Conservation (phyloP, 805 yeast genomes). For the Ogataea paraovalis region DNA sequence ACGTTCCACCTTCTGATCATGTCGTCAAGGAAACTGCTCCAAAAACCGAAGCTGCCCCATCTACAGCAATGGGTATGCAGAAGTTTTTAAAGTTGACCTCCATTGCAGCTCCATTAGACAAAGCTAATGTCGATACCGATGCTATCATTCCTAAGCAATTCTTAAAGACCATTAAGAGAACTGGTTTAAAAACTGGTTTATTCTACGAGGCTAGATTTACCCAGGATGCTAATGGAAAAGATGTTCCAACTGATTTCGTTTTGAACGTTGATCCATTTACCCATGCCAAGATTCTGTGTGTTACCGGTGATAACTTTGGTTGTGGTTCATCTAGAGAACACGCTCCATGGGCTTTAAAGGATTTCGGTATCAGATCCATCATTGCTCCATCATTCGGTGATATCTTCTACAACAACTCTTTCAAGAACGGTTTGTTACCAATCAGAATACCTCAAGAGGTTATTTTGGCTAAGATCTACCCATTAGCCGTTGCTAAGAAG, state of each 20-base stretch:
- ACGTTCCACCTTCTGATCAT: slow-evolving; percentile 54
- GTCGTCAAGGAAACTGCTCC: slow-evolving; percentile 31
- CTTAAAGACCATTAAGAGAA: slow-evolving; percentile 94
- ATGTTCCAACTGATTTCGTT: slow-evolving; percentile 82
- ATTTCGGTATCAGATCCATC: slow-evolving; percentile 92
- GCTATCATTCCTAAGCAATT: slow-evolving; percentile 99
- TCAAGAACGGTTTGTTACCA: slow-evolving; percentile 92
- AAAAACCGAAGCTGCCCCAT: slow-evolving; percentile 28
- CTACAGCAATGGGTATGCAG: slow-evolving; percentile 57
- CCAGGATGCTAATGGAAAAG: slow-evolving; percentile 65
- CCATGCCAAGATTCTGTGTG: slow-evolving; percentile 76
- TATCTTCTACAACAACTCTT: slow-evolving; percentile 94
- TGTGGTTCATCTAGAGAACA: slow-evolving; percentile 99
- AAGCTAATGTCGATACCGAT: slow-evolving; percentile 96
- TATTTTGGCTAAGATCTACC: slow-evolving; percentile 68
- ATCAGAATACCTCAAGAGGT: slow-evolving; percentile 81
- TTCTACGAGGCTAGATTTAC: slow-evolving; percentile 87
- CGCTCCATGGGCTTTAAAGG: slow-evolving; percentile 99
- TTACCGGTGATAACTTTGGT: slow-evolving; percentile 96
- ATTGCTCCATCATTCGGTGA: slow-evolving; percentile 99
- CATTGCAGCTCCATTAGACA: slow-evolving; percentile 89
- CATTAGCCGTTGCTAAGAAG: slow-evolving; percentile 72
- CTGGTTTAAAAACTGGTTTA: slow-evolving; percentile 84
- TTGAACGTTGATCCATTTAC: slow-evolving; percentile 83
- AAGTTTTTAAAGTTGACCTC: slow-evolving; percentile 75